A percentile compares a stretch with the other conserved stretches of the same genome.
Evolutionary conservation across 2,329 filamentous ascomycete genomes (phyloP).

Genomic region (Cadophora luteo-olivacea): DNA sequence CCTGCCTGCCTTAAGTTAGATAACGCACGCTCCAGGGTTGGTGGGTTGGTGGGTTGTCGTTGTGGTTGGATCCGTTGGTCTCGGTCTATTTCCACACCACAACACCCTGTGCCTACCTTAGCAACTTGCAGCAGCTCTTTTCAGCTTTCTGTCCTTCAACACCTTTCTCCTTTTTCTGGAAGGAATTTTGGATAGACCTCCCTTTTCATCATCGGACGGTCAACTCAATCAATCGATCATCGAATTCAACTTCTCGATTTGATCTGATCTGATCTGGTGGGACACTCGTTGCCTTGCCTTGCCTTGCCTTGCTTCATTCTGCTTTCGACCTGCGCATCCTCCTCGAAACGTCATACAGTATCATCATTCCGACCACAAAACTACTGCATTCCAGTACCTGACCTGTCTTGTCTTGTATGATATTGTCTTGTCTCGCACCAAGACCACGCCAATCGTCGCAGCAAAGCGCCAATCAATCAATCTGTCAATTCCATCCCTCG

Average conservation of each 20-base stretch:
- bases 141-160: not conserved
- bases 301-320: too few species aligned
- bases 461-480: not conserved
- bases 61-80: too few species aligned
- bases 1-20: not conserved
- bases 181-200: not conserved
- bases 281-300: not conserved
- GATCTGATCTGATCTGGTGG: not conserved
- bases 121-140: not conserved
- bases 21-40: not conserved
- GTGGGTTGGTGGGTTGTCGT: not conserved
- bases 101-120: too few species aligned
- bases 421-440: too few species aligned
- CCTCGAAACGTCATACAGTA: not conserved
- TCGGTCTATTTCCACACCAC: too few species aligned
- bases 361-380: not conserved
- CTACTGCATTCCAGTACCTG: not conserved
- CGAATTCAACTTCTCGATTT: slow-evolving; percentile 16
- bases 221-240: not conserved
- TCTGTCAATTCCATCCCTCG: not conserved
- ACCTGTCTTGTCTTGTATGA: not conserved
- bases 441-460: too few species aligned
- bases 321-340: slow-evolving; percentile 2
- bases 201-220: not conserved
- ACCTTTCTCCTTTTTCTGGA: not conserved